phyloP scores from a whole-genome alignment of 192 early-diverging fungal species.

The Helicostylum pulchrum region DNA sequence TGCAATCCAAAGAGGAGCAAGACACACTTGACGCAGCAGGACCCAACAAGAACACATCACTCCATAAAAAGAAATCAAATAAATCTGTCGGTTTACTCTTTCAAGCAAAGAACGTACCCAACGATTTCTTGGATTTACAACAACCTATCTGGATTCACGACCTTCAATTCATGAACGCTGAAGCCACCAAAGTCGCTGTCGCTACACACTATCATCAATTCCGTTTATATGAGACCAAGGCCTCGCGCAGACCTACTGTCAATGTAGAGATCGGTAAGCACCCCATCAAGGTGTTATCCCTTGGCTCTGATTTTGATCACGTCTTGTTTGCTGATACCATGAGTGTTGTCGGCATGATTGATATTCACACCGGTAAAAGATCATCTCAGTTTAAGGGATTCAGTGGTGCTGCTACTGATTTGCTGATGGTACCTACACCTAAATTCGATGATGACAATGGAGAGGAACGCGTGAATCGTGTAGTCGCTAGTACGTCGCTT shows the following conservation, averaged over 20 bases:
- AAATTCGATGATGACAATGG: not conserved
- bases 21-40: not conserved
- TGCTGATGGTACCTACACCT: slow-evolving; percentile 2
- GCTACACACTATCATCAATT: slow-evolving; percentile 75
- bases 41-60: slow-evolving; percentile 18
- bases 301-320: slow-evolving; percentile 49
- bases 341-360: slow-evolving; percentile 57
- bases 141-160: slow-evolving; percentile 89
- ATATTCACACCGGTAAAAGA: slow-evolving; percentile 54
- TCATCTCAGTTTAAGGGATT: slow-evolving; percentile 61
- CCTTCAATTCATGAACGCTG: slow-evolving; percentile 66
- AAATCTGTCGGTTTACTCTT: slow-evolving; percentile 57
- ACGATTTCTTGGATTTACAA: slow-evolving; percentile 77
- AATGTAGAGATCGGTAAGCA: slow-evolving; percentile 65
- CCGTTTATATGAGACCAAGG: slow-evolving; percentile 79
- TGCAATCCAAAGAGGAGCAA: slow-evolving; percentile 13
- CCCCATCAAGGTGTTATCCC: slow-evolving; percentile 55
- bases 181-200: slow-evolving; percentile 54
- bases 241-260: slow-evolving; percentile 64
- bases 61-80: slow-evolving; percentile 23
- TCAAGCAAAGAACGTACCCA: slow-evolving; percentile 78
- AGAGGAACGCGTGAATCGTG: not conserved
- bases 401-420: slow-evolving; percentile 51
- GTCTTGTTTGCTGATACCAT: slow-evolving; percentile 64
- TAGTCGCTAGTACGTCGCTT: slow-evolving; percentile 54